Percentiles rank a stretch among this genome's conserved stretches.
Evolutionary conservation across 2,329 filamentous ascomycete genomes (phyloP).

Genomic region (Microcyclosporella mali): DNA sequence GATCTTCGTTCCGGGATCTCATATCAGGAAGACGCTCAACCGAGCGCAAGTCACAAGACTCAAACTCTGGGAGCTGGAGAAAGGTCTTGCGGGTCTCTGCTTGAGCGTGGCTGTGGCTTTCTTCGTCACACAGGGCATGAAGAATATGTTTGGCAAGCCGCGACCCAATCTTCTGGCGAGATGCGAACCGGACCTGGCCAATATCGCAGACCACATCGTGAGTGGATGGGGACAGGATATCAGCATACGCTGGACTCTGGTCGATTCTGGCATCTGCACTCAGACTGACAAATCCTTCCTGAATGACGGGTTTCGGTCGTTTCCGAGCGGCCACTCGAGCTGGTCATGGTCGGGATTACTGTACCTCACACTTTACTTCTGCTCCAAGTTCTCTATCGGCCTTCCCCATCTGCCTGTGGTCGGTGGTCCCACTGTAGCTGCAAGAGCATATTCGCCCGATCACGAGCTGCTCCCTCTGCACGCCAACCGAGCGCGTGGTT

Average conservation of each 20-base stretch:
- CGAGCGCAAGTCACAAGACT: constrained; percentile 61
- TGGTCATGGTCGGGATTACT: constrained; percentile 71
- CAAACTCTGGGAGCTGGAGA: constrained; percentile 85
- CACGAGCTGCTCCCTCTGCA: constrained; percentile 26
- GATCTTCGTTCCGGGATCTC: constrained; percentile 62
- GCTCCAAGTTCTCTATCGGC: constrained; percentile 70
- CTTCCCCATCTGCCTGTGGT: constrained; percentile 56
- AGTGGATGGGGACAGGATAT: constrained; percentile 53
- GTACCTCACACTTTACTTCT: constrained; percentile 81
- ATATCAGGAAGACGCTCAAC: constrained; percentile 40
- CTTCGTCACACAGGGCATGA: constrained; percentile 79
- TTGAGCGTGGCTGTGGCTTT: constrained; percentile 67
- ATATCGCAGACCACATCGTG: constrained; percentile 53
- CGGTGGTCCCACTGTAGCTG: neutral
- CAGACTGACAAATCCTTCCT: constrained; percentile 55
- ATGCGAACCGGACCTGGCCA: constrained; percentile 67
- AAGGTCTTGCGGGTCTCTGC: constrained; percentile 74
- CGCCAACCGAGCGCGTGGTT: neutral
- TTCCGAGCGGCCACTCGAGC: constrained; percentile 70
- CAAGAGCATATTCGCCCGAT: constrained; percentile 1
- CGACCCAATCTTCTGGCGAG: constrained; percentile 60
- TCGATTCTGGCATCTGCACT: constrained; percentile 67
- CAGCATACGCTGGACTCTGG: constrained; percentile 59
- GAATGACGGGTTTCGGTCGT: constrained; percentile 79
- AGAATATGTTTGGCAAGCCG: constrained; percentile 63